Conservation (phyloP, 139 green algal genomes). For the Ulvella scutata region DNA sequence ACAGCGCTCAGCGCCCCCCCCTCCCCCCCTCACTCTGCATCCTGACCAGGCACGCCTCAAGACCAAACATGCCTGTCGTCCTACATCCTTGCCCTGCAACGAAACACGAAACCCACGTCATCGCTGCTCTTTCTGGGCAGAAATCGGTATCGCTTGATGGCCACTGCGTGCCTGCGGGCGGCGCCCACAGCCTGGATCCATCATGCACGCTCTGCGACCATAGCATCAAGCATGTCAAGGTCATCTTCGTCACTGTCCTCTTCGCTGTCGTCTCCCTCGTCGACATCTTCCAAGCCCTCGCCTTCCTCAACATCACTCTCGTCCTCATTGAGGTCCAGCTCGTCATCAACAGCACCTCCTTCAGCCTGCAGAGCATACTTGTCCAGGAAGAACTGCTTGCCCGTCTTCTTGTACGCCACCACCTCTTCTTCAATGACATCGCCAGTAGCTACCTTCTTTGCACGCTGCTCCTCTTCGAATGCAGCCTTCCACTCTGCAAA, state of each 20-base stretch:
- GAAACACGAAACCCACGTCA: neutral
- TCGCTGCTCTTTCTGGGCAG: no score
- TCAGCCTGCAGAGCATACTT: slow-evolving; percentile 14
- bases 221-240: slow-evolving; percentile 10
- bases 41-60: no score
- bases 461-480: slow-evolving; percentile 25
- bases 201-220: no score
- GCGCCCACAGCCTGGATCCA: no score
- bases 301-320: slow-evolving; percentile 4
- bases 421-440: slow-evolving; percentile 21
- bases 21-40: no score
- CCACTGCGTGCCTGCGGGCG: no score
- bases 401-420: slow-evolving; percentile 16
- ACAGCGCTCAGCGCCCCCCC: no score
- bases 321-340: slow-evolving; percentile 2
- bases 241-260: slow-evolving; percentile 5
- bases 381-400: slow-evolving; percentile 55
- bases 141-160: no score
- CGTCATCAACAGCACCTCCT: neutral
- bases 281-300: neutral
- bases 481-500: slow-evolving; percentile 54
- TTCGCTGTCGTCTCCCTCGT: neutral
- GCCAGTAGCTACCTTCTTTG: neutral
- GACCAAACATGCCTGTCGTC: no score
- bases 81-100: no score